Evolutionary conservation across 371 early-diverging fungal genomes (phyloP).

Genomic region (Actinomucor elegans): DNA sequence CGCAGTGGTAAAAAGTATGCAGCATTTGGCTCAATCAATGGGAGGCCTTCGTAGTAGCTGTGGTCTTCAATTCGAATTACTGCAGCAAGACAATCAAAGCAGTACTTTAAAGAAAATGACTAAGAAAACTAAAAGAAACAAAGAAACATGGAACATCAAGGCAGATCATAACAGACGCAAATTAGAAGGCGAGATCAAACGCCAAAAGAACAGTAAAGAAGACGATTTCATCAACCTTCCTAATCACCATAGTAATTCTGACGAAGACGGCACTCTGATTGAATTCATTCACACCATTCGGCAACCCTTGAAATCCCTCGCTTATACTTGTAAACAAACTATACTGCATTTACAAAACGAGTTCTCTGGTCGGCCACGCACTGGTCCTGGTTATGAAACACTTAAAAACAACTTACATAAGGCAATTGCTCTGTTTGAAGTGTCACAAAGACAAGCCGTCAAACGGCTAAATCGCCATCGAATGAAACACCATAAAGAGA

Average conservation of each 20-base stretch:
- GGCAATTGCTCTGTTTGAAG: slow-evolving; percentile 45
- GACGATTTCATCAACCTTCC: slow-evolving; percentile 4
- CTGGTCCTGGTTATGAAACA: slow-evolving; percentile 21
- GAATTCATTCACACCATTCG: slow-evolving; percentile 60
- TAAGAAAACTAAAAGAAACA: neutral
- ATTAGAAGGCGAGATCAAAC: slow-evolving; percentile 35
- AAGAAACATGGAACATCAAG: slow-evolving; percentile 33
- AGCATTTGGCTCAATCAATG: slow-evolving; percentile 65
- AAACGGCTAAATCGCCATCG: slow-evolving; percentile 25
- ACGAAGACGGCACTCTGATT: slow-evolving; percentile 32
- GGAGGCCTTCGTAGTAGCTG: slow-evolving; percentile 65
- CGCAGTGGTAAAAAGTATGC: slow-evolving; percentile 48
- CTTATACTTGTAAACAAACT: slow-evolving; percentile 63
- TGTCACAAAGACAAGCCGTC: slow-evolving; percentile 36
- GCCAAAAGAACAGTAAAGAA: slow-evolving; percentile 2
- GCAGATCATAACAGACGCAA: slow-evolving; percentile 39
- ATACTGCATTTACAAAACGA: slow-evolving; percentile 48
- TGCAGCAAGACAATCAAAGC: slow-evolving; percentile 13
- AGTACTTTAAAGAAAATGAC: neutral
- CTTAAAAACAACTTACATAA: slow-evolving; percentile 34
- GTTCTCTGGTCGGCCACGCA: slow-evolving; percentile 3
- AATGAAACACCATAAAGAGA: slow-evolving; percentile 62
- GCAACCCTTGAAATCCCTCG: slow-evolving; percentile 61
- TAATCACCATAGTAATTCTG: neutral
- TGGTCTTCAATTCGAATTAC: slow-evolving; percentile 61